These are phyloP conservation scores for Choiromyces venosus DNA, from an alignment of 495 filamentous ascomycete species.

Conservation along the genomic window DNA sequence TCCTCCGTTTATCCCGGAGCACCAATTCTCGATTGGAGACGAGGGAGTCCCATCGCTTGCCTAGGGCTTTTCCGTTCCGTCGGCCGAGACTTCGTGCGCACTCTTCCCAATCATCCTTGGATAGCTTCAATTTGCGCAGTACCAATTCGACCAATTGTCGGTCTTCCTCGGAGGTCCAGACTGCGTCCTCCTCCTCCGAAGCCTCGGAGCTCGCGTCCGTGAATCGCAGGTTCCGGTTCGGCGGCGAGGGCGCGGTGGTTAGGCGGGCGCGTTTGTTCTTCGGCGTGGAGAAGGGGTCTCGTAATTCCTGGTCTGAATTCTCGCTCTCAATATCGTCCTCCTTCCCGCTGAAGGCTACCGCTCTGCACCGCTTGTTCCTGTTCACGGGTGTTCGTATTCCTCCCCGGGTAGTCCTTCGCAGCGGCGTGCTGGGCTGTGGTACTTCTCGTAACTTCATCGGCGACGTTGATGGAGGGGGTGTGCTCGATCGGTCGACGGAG, in stretches of 20 bases:
- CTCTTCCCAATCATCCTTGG: conserved; percentile 70
- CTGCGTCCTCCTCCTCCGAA: conserved; percentile 46
- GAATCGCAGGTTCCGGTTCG: conserved; percentile 38
- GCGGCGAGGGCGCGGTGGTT: conserved; percentile 38
- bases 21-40: conserved; percentile 28
- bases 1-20: conserved; percentile 35
- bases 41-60: conserved; percentile 58
- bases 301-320: conserved; percentile 40
- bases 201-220: conserved; percentile 45
- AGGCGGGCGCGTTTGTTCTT: conserved; percentile 35
- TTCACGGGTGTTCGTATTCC: conserved; percentile 17
- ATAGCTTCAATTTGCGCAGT: conserved; percentile 66
- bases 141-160: conserved; percentile 66
- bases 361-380: conserved; percentile 34
- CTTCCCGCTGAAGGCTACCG: conserved; percentile 27
- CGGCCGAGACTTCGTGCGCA: conserved; percentile 65
- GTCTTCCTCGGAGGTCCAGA: conserved; percentile 65
- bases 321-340: conserved; percentile 31
- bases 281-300: conserved; percentile 36
- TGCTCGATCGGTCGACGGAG: conserved; percentile 32
- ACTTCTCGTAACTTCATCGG: conserved; percentile 22
- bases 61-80: conserved; percentile 59
- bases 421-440: conserved; percentile 31
- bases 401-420: conserved; percentile 16
- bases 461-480: conserved; percentile 21